Evolutionary conservation across 192 early-diverging fungal species (phyloP).

Genomic region (Chytriomyces sp.): DNA sequence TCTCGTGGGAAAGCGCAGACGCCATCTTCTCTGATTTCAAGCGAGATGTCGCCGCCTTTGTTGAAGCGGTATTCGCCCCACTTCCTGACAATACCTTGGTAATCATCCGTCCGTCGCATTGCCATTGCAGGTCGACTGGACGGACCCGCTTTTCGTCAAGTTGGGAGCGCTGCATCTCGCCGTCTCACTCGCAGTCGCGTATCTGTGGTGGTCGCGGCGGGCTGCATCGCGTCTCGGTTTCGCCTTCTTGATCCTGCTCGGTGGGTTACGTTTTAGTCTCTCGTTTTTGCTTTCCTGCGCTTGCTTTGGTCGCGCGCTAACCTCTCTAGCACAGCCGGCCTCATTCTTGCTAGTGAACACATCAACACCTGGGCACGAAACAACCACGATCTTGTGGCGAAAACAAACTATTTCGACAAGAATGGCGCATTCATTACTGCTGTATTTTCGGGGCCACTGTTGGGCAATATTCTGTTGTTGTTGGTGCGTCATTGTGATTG

Average conservation of each 20-base stretch:
- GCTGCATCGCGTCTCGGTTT: slow-evolving; percentile 6
- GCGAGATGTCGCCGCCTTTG: slow-evolving; percentile 10
- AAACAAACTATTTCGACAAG: slow-evolving; percentile 45
- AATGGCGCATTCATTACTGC: slow-evolving; percentile 38
- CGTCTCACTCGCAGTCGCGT: slow-evolving; percentile 13
- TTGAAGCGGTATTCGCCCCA: slow-evolving; percentile 4
- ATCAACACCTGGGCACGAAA: slow-evolving; percentile 31
- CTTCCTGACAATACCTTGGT: not conserved
- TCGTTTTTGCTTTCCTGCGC: not conserved
- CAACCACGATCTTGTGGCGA: slow-evolving; percentile 17
- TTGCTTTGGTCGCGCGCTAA: too few species aligned
- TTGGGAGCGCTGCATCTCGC: slow-evolving; percentile 32
- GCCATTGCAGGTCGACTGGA: slow-evolving; percentile 39
- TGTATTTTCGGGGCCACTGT: slow-evolving; percentile 37
- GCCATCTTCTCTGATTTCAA: slow-evolving; percentile 6
- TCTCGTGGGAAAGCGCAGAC: slow-evolving; percentile 11
- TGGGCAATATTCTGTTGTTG: slow-evolving; percentile 31
- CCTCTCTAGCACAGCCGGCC: slow-evolving; percentile 17
- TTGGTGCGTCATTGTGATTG: slow-evolving; percentile 26
- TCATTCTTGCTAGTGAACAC: slow-evolving; percentile 20
- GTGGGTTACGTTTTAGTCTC: not conserved
- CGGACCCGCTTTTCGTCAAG: slow-evolving; percentile 31
- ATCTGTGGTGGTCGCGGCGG: slow-evolving; percentile 17
- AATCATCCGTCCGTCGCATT: not conserved
- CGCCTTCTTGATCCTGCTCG: not conserved